phyloP scores from a whole-genome alignment of 2,329 filamentous ascomycete genomes.

The Sordariomycetes sp. region DNA sequence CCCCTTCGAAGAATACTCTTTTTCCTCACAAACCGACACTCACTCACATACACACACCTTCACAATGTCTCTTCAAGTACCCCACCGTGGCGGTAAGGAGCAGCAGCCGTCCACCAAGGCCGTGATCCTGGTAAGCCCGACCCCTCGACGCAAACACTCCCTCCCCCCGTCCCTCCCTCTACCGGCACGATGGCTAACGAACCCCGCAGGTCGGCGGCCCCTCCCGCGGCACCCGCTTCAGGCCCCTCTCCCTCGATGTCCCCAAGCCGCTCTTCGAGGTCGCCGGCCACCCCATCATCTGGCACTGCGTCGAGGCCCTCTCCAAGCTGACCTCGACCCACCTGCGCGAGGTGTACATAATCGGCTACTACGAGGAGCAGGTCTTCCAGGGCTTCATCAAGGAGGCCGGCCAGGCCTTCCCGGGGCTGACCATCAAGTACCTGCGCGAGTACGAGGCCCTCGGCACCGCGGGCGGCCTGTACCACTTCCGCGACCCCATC shows the following conservation, averaged over 20 bases:
- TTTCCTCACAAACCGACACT: not conserved
- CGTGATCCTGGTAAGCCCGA: constrained; percentile 66
- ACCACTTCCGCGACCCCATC: constrained; percentile 98
- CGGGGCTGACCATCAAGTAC: constrained; percentile 84
- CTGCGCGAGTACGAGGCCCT: constrained; percentile 94
- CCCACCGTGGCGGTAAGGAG: constrained; percentile 34
- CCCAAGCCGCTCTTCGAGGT: constrained; percentile 99
- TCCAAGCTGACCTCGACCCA: constrained; percentile 69
- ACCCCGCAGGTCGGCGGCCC: constrained; percentile 73
- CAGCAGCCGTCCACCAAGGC: constrained; percentile 68
- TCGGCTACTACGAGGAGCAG: constrained; percentile 96
- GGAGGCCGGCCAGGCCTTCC: constrained; percentile 74
- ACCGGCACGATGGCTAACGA: not conserved
- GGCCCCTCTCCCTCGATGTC: constrained; percentile 87
- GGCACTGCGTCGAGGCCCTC: constrained; percentile 90
- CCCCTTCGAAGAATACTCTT: not conserved
- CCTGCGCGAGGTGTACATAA: constrained; percentile 92
- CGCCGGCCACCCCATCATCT: constrained; percentile 95
- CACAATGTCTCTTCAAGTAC: constrained; percentile 46
- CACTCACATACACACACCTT: not conserved
- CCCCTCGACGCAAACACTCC: constrained; percentile 4
- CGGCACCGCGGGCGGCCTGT: constrained; percentile 90
- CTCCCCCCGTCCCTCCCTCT: not conserved
- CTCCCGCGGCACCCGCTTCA: constrained; percentile 89
- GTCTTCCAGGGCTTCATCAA: constrained; percentile 99